Conservation (phyloP, 2,329 filamentous ascomycete species). For the Trichoderma brevicompactum region DNA sequence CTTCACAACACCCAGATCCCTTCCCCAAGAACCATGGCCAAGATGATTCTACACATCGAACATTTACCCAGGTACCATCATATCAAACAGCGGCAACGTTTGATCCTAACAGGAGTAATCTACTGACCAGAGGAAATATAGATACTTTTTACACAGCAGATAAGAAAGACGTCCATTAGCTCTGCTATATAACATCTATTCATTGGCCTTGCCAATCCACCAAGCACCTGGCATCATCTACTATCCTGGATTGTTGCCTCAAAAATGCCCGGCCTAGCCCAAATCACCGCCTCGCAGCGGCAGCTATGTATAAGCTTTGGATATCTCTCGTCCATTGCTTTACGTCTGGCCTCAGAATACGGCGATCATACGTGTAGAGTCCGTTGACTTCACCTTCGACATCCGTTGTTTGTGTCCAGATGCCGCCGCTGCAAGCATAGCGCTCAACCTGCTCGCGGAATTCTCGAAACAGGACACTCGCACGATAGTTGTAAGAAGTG, state of each 20-base stretch:
- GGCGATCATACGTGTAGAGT: conserved; percentile 69
- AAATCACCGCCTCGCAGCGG: conserved; percentile 34
- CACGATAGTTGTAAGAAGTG: conserved; percentile 69
- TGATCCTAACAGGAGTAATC: no score
- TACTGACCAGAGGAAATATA: no score
- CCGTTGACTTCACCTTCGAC: conserved; percentile 78
- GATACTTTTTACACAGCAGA: no score
- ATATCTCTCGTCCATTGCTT: conserved; percentile 66
- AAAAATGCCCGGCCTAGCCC: no score
- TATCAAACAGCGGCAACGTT: no score
- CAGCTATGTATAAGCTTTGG: conserved; percentile 61
- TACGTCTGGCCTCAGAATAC: conserved; percentile 60
- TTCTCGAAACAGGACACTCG: conserved; percentile 62
- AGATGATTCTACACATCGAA: no score
- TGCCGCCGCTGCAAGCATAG: conserved; percentile 67
- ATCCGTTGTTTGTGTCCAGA: conserved; percentile 76
- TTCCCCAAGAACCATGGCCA: no score
- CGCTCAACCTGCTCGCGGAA: conserved; percentile 63
- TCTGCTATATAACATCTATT: no score
- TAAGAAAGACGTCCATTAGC: no score
- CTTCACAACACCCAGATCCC: no score
- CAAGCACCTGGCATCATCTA: background rate
- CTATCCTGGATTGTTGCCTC: background rate
- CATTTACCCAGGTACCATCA: no score
- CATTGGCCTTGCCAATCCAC: no score